A percentile compares a stretch with the other conserved stretches of the same genome.
Conservation (phyloP, 768 basidiomycete species). For the Ramaria sp. region DNA sequence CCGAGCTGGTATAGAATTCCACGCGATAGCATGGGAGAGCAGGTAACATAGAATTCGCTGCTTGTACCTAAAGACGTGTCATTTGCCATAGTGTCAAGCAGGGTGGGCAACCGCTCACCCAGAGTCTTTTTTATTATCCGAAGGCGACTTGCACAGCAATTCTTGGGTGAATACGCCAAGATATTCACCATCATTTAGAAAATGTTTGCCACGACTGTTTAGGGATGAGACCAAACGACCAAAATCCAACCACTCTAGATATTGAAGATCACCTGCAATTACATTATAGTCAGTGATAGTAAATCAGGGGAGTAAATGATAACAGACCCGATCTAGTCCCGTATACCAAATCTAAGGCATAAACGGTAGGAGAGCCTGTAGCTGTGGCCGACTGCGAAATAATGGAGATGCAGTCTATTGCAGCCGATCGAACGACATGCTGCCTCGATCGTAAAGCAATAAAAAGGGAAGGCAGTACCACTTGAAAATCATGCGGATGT, state of each 20-base stretch:
- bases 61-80: constrained; percentile 42
- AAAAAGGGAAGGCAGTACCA: constrained; percentile 59
- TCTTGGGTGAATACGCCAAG: constrained; percentile 50
- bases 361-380: constrained; percentile 44
- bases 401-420: constrained; percentile 44
- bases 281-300: not conserved
- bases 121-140: constrained; percentile 44
- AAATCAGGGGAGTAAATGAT: not conserved
- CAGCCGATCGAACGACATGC: constrained; percentile 33
- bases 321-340: constrained; percentile 46
- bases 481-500: constrained; percentile 63
- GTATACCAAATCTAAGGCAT: constrained; percentile 67
- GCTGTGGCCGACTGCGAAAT: constrained; percentile 27
- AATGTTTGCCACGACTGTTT: constrained; percentile 39
- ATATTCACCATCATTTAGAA: constrained; percentile 49
- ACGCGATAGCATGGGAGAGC: constrained; percentile 64
- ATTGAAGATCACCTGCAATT: constrained; percentile 42
- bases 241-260: constrained; percentile 55
- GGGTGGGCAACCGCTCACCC: constrained; percentile 30
- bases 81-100: not conserved
- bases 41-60: constrained; percentile 65
- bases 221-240: constrained; percentile 47
- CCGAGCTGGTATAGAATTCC: constrained; percentile 38
- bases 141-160: constrained; percentile 32
- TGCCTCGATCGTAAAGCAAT: constrained; percentile 44